Base-by-base conservation (phyloP, 2,329 filamentous ascomycete species). In the Coleophoma cylindrospora region DNA sequence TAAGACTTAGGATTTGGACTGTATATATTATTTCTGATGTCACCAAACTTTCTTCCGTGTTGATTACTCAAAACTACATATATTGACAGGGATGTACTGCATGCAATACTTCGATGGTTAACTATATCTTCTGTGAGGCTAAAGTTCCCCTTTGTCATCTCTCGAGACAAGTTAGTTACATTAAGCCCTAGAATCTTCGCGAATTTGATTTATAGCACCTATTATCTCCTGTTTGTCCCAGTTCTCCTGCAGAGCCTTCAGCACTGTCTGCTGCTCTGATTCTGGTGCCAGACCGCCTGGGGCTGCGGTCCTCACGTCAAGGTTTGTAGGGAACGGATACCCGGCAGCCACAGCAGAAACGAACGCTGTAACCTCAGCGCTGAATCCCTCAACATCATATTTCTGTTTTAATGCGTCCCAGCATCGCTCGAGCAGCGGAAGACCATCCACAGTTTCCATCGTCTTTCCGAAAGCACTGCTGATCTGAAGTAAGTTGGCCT, bases 261-360 rank as follows among this genome's bases (percentile, higher is more conserved):
- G 43, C 32, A 83, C 52, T 12, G 81, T 40, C 48, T 79, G 73
- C 58, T 81, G 75, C 65, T 84, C 80, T 52, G 75, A 81, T 58
- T 75, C 73, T 3, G 80, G 80, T 10, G 80, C 79, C 80, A 84
- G 82, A 0, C 75, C 79, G 40, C 74, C 74, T 1, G 73, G 73
- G 32, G 71, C 74, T 0, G 81, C 81, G 1, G 79, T 74, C 44
- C 80, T 71, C 2, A 66, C 70, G 58, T 84, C 80, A 45, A 84
- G 55, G 61, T 84, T 83, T 6, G 80, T 83, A 0, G 80, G 80
- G 53, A 84, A 84, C 2, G 80, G 75, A 61, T 84, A 84, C 0
- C 79, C 81, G 34, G 83, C 76, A 0, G 68, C 77, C 5, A 84
- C 65, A 12, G 77, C 75, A 4, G 67, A 61, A 0, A 84, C 63